A percentile compares a stretch with the other conserved stretches of the same genome.
Conservation (phyloP, 106 monocot genomes). For the Dioscorea zingiberensis region DNA sequence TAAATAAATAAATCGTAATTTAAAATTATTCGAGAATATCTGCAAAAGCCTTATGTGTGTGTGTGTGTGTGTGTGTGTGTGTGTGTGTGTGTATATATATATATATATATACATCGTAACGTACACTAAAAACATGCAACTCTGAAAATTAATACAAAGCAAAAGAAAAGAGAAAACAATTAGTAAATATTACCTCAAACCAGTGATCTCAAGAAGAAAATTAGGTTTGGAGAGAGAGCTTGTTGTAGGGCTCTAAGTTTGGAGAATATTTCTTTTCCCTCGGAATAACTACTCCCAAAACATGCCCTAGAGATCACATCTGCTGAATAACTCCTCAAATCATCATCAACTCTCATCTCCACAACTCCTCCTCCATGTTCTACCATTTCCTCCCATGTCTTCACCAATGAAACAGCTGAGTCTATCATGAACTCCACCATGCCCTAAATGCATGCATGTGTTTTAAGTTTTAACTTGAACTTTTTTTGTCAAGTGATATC, state of each 20-base stretch:
- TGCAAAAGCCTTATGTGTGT: no score
- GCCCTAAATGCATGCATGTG: constrained; percentile 44
- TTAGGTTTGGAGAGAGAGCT: constrained; percentile 39
- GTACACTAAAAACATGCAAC: no score
- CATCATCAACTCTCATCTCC: constrained; percentile 55
- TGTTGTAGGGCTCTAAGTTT: constrained; percentile 52
- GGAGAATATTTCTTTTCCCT: constrained; percentile 53
- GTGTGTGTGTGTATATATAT: no score
- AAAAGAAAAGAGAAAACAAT: no score
- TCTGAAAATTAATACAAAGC: neutral
- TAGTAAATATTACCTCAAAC: constrained; percentile 47
- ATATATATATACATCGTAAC: no score
- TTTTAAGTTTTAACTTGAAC: no score
- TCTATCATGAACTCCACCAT: constrained; percentile 70
- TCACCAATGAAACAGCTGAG: constrained; percentile 34
- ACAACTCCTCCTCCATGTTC: constrained; percentile 27
- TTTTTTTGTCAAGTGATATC: neutral
- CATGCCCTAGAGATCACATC: constrained; percentile 77
- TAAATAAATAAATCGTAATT: no score
- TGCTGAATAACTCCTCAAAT: constrained; percentile 47
- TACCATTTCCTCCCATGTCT: constrained; percentile 51
- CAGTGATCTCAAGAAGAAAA: constrained; percentile 32
- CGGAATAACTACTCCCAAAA: constrained; percentile 61
- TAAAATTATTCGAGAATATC: no score
- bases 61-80: no score